Evolutionary conservation across 257 asterid genomes (phyloP).

Genomic region (Solanum pennellii): DNA sequence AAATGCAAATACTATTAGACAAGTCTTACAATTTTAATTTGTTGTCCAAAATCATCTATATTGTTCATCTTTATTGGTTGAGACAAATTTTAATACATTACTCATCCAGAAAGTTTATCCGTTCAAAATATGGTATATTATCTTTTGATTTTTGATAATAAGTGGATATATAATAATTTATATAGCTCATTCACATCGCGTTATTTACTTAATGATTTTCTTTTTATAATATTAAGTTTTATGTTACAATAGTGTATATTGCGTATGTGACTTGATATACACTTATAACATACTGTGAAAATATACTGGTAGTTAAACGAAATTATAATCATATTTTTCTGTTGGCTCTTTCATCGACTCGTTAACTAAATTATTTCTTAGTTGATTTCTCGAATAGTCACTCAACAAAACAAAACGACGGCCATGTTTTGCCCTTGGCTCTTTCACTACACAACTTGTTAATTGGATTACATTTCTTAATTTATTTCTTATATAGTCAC

Average conservation of each 20-base stretch:
- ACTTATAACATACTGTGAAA: background rate
- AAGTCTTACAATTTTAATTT: background rate
- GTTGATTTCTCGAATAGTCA: too few relatives aligned
- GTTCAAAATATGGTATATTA: too few relatives aligned
- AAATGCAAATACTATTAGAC: background rate
- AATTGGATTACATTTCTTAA: too few relatives aligned
- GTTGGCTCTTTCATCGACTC: background rate
- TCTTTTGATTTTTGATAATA: background rate
- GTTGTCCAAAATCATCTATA: too few relatives aligned
- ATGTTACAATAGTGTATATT: background rate
- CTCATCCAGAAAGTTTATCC: background rate
- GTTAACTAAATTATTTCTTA: too few relatives aligned
- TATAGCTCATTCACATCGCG: background rate
- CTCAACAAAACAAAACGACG: too few relatives aligned
- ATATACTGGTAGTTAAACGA: too few relatives aligned
- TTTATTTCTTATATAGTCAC: too few relatives aligned
- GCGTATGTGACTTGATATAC: background rate
- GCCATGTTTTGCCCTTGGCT: too few relatives aligned
- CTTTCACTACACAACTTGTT: too few relatives aligned
- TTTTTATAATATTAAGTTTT: background rate
- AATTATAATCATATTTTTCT: background rate
- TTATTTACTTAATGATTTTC: background rate
- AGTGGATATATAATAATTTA: background rate
- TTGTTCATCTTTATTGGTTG: too few relatives aligned
- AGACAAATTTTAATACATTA: background rate